Base-by-base conservation (phyloP, 345 rosid genomes). In the Sonneratia alba region DNA sequence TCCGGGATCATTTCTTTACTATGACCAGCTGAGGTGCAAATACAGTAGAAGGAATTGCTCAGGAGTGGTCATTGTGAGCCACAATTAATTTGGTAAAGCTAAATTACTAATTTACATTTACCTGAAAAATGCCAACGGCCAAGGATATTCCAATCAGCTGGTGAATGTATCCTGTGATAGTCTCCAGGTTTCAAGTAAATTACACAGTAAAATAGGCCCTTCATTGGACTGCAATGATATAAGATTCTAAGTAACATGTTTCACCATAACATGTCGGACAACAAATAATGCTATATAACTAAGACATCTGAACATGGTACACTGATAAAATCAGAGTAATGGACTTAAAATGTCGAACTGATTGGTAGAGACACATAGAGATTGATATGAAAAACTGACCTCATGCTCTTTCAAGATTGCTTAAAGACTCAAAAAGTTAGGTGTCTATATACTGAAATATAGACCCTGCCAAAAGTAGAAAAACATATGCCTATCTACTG, bases 111-210 rank as follows among this genome's bases (percentile, higher is more conserved):
- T 51, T 73, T 76, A 95, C 96, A 71, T 51, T 74, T 75, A 95
- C 99, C 99, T 77, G 99, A 78, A 85, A 95, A 95, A 76, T 92
- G 99, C 12, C 97, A 87, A 70, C 96, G 93, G 76, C 77, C 85
- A 77, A 85, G 83, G 76, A 89, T 81, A 81, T 85, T 90, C 99
- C 99, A 95, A 79, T 90, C 88, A 80, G 73, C 89, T 5, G 99
- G 97, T 70, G 99, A 90, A 84, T 95, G 97, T 80, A 95, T 71
- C 21, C 90, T 93, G 83, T 95, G 99, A 79, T 90, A 95, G 71
- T 92, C 93, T 70, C 99, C 99, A 70, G 89, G 97, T 74, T 75
- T 87, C 79, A 95, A 83, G 85, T 95, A 95, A 79, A 95, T 85
- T 62, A 95, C 99, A 74, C 97, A 95, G 82, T 90, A 95, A 82